Evolutionary conservation across 2,329 filamentous ascomycete species (phyloP).

Genomic region (Calonectria henricotiae): DNA sequence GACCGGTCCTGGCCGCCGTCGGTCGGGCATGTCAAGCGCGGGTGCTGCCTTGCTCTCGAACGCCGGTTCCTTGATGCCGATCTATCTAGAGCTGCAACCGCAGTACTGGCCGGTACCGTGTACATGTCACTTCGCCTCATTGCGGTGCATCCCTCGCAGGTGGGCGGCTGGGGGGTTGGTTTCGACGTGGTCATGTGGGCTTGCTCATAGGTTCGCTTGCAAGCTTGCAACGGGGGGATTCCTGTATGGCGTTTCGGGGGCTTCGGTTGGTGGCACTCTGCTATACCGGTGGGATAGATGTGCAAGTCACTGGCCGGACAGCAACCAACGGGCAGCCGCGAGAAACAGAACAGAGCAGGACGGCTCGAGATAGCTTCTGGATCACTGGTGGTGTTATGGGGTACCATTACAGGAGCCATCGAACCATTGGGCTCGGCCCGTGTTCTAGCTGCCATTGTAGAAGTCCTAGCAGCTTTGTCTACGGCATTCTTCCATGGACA

Average conservation of each 20-base stretch:
- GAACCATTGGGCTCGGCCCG: conserved; percentile 40
- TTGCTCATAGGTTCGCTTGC: conserved; percentile 50
- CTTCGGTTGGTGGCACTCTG: conserved; percentile 12
- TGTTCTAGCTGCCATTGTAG: conserved; percentile 37
- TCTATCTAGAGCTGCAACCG: conserved; percentile 28
- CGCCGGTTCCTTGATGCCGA: conserved; percentile 39
- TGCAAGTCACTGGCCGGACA: conserved; percentile 13
- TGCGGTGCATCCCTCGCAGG: background rate
- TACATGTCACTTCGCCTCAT: background rate
- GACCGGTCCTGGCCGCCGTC: conserved; percentile 32
- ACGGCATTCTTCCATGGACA: conserved; percentile 13
- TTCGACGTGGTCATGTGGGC: conserved; percentile 19
- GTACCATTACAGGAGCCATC: conserved; percentile 42
- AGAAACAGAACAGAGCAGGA: conserved; percentile 34
- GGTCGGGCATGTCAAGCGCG: conserved; percentile 23
- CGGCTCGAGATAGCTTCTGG: conserved; percentile 50
- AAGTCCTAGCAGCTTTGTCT: conserved; percentile 19
- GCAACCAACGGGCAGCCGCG: background rate
- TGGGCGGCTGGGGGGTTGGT: background rate
- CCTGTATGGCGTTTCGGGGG: conserved; percentile 34
- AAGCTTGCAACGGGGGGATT: background rate
- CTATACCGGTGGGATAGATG: conserved; percentile 30
- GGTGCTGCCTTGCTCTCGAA: conserved; percentile 41
- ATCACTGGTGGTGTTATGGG: conserved; percentile 50
- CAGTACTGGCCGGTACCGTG: background rate